A percentile compares a stretch with the other conserved stretches of the same genome.
These are phyloP conservation scores for Pseudogymnoascus pannorum DNA, from an alignment of 2,329 filamentous ascomycete species.

Conservation along the genomic window DNA sequence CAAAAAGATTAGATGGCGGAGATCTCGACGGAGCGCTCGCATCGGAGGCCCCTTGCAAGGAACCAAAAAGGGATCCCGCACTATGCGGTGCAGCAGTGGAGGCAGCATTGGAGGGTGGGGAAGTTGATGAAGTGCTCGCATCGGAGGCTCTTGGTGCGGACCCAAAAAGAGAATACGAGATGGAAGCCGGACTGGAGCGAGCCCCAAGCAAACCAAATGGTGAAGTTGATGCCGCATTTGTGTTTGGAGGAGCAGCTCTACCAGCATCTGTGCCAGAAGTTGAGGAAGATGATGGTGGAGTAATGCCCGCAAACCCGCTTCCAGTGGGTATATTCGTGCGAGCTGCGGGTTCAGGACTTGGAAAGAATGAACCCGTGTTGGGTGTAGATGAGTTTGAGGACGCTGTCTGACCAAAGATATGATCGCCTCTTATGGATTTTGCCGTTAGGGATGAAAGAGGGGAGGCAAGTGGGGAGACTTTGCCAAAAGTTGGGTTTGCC, in stretches of 20 bases:
- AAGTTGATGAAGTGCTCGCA: background rate
- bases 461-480: background rate
- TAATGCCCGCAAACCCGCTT: background rate
- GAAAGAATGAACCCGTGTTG: background rate
- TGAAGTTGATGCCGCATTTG: background rate
- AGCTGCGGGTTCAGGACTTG: background rate
- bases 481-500: background rate
- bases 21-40: background rate
- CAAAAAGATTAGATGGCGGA: background rate
- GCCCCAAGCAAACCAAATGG: constrained; percentile 1
- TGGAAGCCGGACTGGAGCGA: background rate
- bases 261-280: constrained; percentile 34
- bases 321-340: background rate
- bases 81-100: too few relatives aligned
- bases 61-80: background rate
- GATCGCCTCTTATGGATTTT: background rate
- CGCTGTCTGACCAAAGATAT: background rate
- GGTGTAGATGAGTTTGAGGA: background rate
- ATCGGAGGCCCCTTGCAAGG: background rate
- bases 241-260: constrained; percentile 24
- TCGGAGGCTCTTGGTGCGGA: background rate
- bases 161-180: background rate
- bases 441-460: background rate
- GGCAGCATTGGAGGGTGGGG: too few relatives aligned
- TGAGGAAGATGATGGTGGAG: constrained; percentile 27